phyloP scores from a whole-genome alignment of 1,139 yeast species.

The Saccharomyces hybrid region DNA sequence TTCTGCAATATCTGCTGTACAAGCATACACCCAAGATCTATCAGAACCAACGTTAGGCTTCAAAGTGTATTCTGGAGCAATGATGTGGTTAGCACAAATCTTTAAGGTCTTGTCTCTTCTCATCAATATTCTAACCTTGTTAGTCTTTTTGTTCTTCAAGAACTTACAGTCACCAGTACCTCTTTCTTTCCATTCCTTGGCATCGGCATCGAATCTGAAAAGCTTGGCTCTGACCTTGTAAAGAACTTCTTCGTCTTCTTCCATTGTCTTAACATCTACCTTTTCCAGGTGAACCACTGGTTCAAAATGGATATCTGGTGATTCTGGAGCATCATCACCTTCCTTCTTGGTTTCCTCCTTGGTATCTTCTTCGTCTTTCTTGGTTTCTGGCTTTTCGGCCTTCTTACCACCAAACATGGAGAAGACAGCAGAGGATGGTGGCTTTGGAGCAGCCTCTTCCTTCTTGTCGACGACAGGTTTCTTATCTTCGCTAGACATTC shows the following conservation, averaged over 20 bases:
- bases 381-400: constrained; percentile 38
- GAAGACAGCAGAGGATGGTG: constrained; percentile 74
- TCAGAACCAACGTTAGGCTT: constrained; percentile 95
- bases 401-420: constrained; percentile 88
- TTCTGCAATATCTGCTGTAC: constrained; percentile 90
- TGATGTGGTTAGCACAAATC: constrained; percentile 95
- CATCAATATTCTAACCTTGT: constrained; percentile 87
- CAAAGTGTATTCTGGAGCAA: constrained; percentile 75
- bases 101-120: constrained; percentile 98
- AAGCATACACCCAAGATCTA: constrained; percentile 96
- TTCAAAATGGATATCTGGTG: constrained; percentile 93
- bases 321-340: constrained; percentile 73
- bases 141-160: constrained; percentile 74
- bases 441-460: constrained; percentile 30
- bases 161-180: constrained; percentile 98
- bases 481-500: constrained; percentile 30
- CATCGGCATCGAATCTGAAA: constrained; percentile 75
- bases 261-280: constrained; percentile 95
- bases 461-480: constrained; percentile 20
- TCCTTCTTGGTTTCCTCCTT: constrained; percentile 39
- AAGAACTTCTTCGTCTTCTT: constrained; percentile 86
- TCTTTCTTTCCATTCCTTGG: constrained; percentile 98
- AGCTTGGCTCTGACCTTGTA: constrained; percentile 91
- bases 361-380: constrained; percentile 28
- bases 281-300: constrained; percentile 92